phyloP scores from a whole-genome alignment of 1,139 yeast species.

The Blastobotrys arbuscula region DNA sequence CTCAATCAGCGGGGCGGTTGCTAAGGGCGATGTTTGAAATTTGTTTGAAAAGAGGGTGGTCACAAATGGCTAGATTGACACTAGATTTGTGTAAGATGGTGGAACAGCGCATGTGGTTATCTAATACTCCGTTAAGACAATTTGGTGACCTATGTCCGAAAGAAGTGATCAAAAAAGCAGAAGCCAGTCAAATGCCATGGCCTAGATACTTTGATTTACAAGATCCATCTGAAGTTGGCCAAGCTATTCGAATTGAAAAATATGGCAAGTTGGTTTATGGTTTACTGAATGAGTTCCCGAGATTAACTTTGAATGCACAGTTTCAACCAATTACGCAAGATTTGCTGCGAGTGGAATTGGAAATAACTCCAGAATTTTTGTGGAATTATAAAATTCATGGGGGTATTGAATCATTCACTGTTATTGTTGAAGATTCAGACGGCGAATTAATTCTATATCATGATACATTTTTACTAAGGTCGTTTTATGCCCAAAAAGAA shows the following conservation, averaged over 20 bases:
- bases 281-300: conserved; percentile 67
- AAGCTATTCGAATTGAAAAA: conserved; percentile 68
- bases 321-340: conserved; percentile 76
- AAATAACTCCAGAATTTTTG: conserved; percentile 62
- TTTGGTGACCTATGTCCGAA: conserved; percentile 56
- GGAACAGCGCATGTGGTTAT: conserved; percentile 75
- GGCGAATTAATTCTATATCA: conserved; percentile 65
- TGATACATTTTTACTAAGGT: conserved; percentile 51
- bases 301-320: conserved; percentile 49
- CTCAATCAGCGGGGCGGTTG: conserved; percentile 89
- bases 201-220: conserved; percentile 59
- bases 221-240: conserved; percentile 71
- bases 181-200: conserved; percentile 82
- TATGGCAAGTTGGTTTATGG: conserved; percentile 59
- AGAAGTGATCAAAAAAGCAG: conserved; percentile 68
- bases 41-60: conserved; percentile 66
- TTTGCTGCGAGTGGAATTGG: conserved; percentile 59
- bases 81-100: conserved; percentile 74
- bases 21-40: conserved; percentile 83
- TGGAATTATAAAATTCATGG: conserved; percentile 72
- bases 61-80: conserved; percentile 52
- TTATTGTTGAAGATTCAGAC: conserved; percentile 77
- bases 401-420: conserved; percentile 54
- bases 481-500: conserved; percentile 45
- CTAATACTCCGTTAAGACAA: conserved; percentile 83